A percentile compares a stretch with the other conserved stretches of the same genome.
Evolutionary conservation across 352 stramenopile genomes (phyloP).

Genomic region (Globisporangium polare): DNA sequence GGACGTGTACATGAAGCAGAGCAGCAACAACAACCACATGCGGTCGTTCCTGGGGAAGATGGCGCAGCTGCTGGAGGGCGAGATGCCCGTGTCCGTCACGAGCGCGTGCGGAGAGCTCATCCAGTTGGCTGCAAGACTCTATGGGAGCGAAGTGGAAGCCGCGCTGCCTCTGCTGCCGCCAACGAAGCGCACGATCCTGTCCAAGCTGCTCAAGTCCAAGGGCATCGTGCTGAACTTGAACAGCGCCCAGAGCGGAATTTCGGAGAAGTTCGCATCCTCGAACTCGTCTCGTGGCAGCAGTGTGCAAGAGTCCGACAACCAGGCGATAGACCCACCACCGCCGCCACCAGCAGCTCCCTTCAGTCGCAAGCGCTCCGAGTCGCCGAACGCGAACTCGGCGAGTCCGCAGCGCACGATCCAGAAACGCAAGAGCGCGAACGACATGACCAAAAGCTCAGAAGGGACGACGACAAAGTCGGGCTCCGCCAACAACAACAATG

Average conservation of each 20-base stretch:
- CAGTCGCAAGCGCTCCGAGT: constrained; percentile 49
- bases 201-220: constrained; percentile 51
- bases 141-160: constrained; percentile 46
- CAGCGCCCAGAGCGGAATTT: constrained; percentile 6
- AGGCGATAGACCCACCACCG: constrained; percentile 12
- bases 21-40: constrained; percentile 62
- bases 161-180: constrained; percentile 52
- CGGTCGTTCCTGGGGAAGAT: constrained; percentile 67
- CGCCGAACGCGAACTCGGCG: constrained; percentile 32
- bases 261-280: constrained; percentile 1
- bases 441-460: background rate
- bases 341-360: constrained; percentile 31
- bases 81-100: constrained; percentile 54
- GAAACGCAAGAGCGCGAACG: constrained; percentile 39
- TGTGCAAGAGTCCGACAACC: constrained; percentile 18
- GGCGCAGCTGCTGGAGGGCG: constrained; percentile 56
- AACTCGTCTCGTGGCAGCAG: constrained; percentile 20
- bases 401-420: constrained; percentile 35
- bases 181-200: constrained; percentile 45
- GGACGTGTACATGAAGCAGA: constrained; percentile 56
- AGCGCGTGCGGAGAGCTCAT: constrained; percentile 59
- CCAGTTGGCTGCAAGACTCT: constrained; percentile 39
- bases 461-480: background rate
- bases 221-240: constrained; percentile 46
- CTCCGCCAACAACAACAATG: background rate